Percentiles rank a stretch among this genome's conserved stretches.
Evolutionary conservation across 176 grass and related monocot species (phyloP).

Genomic region (Musa beccarii): DNA sequence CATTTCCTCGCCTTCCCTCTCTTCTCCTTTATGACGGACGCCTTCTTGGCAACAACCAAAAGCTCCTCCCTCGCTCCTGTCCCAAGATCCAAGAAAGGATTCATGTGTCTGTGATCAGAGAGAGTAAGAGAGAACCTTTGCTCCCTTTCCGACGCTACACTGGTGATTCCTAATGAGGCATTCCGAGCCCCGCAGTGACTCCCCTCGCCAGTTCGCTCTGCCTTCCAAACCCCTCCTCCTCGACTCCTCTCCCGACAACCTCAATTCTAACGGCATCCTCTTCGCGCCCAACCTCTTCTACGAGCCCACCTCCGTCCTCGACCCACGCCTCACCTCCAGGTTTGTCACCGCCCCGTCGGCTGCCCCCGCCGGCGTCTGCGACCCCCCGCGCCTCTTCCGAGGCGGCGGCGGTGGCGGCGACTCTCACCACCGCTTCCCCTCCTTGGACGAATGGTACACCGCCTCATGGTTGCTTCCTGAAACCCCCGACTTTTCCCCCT

Average conservation of each 20-base stretch:
- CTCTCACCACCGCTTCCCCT: conserved; percentile 10
- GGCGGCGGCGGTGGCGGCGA: background rate
- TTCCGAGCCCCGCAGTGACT: conserved; percentile 1
- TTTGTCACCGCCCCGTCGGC: conserved; percentile 18
- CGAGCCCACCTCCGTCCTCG: conserved; percentile 57
- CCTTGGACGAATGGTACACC: conserved; percentile 36
- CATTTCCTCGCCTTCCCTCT: too few relatives aligned
- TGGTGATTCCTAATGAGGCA: background rate
- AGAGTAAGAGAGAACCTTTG: background rate
- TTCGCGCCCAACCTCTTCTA: conserved; percentile 20
- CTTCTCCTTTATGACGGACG: too few relatives aligned
- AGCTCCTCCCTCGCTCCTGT: too few relatives aligned
- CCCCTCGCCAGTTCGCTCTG: background rate
- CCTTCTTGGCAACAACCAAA: too few relatives aligned
- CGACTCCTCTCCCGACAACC: background rate
- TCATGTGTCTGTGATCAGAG: too few relatives aligned
- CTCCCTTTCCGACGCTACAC: background rate
- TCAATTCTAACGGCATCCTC: conserved; percentile 18
- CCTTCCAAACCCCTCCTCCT: background rate
- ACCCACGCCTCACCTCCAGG: conserved; percentile 45
- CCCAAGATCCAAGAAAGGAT: too few relatives aligned
- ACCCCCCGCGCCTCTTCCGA: background rate
- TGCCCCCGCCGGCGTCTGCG: background rate
- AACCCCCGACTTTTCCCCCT: conserved; percentile 16
- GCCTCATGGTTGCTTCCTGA: conserved; percentile 43